Base-by-base conservation (phyloP, 768 basidiomycete genomes). In the Russula sp. region DNA sequence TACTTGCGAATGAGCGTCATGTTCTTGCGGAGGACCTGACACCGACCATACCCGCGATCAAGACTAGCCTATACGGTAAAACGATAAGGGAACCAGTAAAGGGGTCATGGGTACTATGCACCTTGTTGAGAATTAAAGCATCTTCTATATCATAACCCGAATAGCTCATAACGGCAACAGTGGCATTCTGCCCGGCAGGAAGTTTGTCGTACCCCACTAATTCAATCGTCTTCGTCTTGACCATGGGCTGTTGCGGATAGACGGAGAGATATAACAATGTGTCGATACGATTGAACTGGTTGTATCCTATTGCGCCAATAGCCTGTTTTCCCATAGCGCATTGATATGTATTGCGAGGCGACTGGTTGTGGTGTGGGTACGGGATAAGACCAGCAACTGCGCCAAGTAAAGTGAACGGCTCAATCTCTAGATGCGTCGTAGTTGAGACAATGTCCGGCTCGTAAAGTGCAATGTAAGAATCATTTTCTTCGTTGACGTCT, bases 251-350 rank as follows among this genome's bases (percentile, higher is more conserved):
- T 72, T 99, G 97, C 27, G 97, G 97, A 70, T 99, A 99, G 10
- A 98, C 94, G 40, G 92, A 89, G 55, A 99, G 82, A 75, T 99
- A 99, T n/a, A 99, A 81, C 44, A 99, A 82, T 0, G 97, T 99
- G 74, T 99, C 97, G 72, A 99, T 98, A 50, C 97, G 85, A 71
- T 94, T 93, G 68, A 98, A 85, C 74, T 99, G 97, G 73, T 98
- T 99, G 76, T 95, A 97, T 0, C 88, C 96, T 65, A 99, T 99
- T 13, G 95, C 95, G 22, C 97, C 97, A 66, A 99, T 99, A 2
- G 97, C 96, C 79, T 99, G 97, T 78, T 99, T 99, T 59, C 97
- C 96, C 96, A 99, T 99, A 59, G 96, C 96, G 71, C 96, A 99
- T 78, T 99, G 96, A 73, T 99, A 99, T 10, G 97, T 99, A 71